Conservation (phyloP, 2,329 filamentous ascomycete species). For the Aphanocladium album region DNA sequence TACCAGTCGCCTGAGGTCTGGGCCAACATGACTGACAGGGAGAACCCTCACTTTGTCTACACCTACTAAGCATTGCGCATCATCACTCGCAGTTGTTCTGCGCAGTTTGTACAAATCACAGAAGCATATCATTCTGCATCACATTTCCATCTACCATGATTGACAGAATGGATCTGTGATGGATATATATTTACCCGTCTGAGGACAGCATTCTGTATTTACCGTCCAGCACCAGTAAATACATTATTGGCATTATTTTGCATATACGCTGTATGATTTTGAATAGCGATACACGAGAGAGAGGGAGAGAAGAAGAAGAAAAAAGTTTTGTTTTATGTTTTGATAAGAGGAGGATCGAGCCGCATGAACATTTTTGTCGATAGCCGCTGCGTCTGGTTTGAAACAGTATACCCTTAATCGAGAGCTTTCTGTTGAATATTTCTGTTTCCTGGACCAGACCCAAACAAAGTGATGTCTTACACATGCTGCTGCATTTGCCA, state of each 20-base stretch:
- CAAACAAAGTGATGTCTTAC: too few relatives aligned
- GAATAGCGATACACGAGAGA: too few relatives aligned
- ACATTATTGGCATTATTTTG: neutral
- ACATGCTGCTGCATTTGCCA: too few relatives aligned
- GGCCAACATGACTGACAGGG: constrained; percentile 48
- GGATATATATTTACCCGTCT: too few relatives aligned
- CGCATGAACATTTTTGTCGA: neutral
- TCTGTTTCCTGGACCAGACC: neutral
- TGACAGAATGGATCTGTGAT: too few relatives aligned
- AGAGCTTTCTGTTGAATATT: neutral
- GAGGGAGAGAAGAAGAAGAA: too few relatives aligned
- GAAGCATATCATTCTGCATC: too few relatives aligned
- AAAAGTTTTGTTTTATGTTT: too few relatives aligned
- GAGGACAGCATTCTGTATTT: neutral
- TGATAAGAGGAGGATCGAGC: too few relatives aligned
- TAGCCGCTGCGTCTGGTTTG: neutral
- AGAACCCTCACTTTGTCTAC: constrained; percentile 55
- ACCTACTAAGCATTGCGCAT: constrained; percentile 29
- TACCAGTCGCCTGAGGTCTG: constrained; percentile 39
- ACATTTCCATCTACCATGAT: too few relatives aligned
- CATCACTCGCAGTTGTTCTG: neutral
- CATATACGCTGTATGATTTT: neutral
- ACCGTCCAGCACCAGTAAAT: neutral
- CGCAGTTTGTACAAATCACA: neutral
- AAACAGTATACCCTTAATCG: neutral